phyloP scores from a whole-genome alignment of 2,329 filamentous ascomycete genomes.

The Colletotrichum sp. region DNA sequence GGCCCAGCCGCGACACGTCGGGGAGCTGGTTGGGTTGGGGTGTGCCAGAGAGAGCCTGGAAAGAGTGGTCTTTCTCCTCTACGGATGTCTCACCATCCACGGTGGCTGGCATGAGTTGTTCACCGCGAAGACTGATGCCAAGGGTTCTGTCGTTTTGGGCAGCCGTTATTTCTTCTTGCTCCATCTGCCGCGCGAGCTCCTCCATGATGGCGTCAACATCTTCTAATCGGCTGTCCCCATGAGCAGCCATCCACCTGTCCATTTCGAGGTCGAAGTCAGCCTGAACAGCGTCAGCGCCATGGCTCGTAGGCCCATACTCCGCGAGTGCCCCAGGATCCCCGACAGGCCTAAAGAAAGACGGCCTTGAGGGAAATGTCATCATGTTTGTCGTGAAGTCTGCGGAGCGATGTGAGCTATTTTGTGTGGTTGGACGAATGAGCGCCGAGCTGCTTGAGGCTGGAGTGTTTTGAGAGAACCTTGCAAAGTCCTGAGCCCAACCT shows the following conservation, averaged over 20 bases:
- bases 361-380: background rate
- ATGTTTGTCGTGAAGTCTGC: background rate
- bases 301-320: background rate
- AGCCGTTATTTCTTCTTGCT: constrained; percentile 18
- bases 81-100: background rate
- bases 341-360: background rate
- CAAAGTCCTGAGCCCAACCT: constrained; percentile 19
- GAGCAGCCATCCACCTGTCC: constrained; percentile 43
- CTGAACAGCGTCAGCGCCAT: constrained; percentile 18
- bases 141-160: background rate
- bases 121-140: background rate
- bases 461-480: background rate
- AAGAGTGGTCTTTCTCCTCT: background rate
- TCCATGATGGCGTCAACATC: constrained; percentile 49
- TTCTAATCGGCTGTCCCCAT: constrained; percentile 37
- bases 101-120: background rate
- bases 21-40: background rate
- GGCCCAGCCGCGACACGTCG: background rate
- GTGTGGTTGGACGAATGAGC: background rate
- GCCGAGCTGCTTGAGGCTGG: background rate
- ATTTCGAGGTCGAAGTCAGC: constrained; percentile 47
- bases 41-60: background rate
- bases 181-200: constrained; percentile 45
- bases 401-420: background rate
- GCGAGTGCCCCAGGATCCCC: background rate